Conservation (phyloP, 202 grass and related monocot species). For the Elaeis oleifera region DNA sequence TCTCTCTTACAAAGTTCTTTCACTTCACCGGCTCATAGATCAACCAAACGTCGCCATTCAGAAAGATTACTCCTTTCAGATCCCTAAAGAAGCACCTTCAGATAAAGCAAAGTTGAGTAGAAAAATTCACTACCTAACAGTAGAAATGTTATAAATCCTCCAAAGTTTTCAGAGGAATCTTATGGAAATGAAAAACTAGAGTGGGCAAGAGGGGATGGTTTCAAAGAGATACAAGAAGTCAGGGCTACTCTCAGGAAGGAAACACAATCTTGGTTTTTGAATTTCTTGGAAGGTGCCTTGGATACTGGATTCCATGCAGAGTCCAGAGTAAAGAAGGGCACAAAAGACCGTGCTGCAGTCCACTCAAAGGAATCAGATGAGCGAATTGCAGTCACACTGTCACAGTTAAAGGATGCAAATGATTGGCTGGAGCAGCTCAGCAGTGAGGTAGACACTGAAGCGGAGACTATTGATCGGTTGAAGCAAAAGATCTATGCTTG, state of each 20-base stretch:
- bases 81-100: constrained; percentile 31
- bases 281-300: constrained; percentile 65
- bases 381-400: constrained; percentile 62
- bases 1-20: constrained; percentile 75
- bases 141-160: constrained; percentile 26
- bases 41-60: constrained; percentile 49
- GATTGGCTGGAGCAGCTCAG: constrained; percentile 77
- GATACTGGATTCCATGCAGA: constrained; percentile 63
- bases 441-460: constrained; percentile 22
- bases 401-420: constrained; percentile 86
- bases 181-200: constrained; percentile 46
- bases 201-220: constrained; percentile 78
- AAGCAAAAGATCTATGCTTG: constrained; percentile 88
- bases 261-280: constrained; percentile 66
- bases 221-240: constrained; percentile 79
- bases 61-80: constrained; percentile 36
- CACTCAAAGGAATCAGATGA: constrained; percentile 52
- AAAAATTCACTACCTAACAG: constrained; percentile 36
- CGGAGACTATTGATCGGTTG: constrained; percentile 53
- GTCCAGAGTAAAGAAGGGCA: constrained; percentile 30
- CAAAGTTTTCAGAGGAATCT: constrained; percentile 39
- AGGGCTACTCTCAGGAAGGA: constrained; percentile 53
- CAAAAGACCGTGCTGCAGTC: constrained; percentile 37
- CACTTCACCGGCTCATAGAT: constrained; percentile 58
- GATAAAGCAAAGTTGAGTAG: constrained; percentile 58